Evolutionary conservation across 1,284 basidiomycete genomes (phyloP), one percentile per base, ranked within the genome.

Genomic region (Tilletia caries): DNA sequence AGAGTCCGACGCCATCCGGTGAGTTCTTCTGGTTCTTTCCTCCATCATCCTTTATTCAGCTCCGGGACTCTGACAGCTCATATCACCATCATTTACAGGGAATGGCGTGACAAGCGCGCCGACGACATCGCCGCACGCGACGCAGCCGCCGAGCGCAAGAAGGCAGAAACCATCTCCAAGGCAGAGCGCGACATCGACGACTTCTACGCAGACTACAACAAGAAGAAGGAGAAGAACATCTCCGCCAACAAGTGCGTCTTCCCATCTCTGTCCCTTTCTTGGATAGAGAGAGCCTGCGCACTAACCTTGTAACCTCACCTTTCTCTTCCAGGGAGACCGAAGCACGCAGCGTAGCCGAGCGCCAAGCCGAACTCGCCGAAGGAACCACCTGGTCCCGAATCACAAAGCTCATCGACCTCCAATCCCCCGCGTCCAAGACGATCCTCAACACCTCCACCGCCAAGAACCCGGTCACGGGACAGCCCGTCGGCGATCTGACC

Each of bases 381-480:
- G 96, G 95, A 43, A 97, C 95, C 25, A 95, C 95, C 5, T 98
- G 96, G 96, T 89, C 93, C 77, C 90, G 95, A 33, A 95, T 98
- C 80, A 91, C 90, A 81, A 90, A 91, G 64, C 85, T 91, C 67
- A 85, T 98, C 70, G 93, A 95, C 74, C 87, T 98, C 54, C 89
- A 97, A 84, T 97, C 98, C 84, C 96, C 93, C 70, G 93, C 87
- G 85, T 92, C 91, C 86, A 99, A 98, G 87, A 98, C 95, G 0
- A 88, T 94, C 78, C 91, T 94, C 25, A 89, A 93, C 48, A 88
- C 90, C 29, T 46, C 65, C 44, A 37, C 44, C 18, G 65, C 41
- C 48, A 62, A 62, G 33, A 62, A 62, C 58, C 58, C 58, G 18
- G 29, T 62, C 58, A 62, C 58, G 46, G 92, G 92, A 20, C 86